Evolutionary conservation across 352 stramenopile species (phyloP).

Genomic region (Globisporangium mamillatum): DNA sequence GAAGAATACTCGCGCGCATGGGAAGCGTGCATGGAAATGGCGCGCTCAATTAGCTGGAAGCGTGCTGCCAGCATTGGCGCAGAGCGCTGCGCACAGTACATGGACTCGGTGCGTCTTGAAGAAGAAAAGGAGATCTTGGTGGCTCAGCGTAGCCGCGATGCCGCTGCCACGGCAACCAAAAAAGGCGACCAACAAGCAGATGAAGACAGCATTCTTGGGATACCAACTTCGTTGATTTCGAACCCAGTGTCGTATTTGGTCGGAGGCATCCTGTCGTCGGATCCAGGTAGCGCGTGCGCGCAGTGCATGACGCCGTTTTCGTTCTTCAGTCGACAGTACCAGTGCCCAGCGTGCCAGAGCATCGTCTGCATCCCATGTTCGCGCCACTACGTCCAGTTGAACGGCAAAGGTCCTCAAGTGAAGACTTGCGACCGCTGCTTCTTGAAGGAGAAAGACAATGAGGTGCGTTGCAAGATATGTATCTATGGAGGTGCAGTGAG

Average conservation of each 20-base stretch:
- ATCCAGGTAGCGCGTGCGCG: slow-evolving; percentile 29
- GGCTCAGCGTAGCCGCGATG: slow-evolving; percentile 36
- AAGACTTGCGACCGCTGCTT: slow-evolving; percentile 79
- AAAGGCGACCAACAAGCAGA: slow-evolving; percentile 17
- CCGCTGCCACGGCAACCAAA: slow-evolving; percentile 10
- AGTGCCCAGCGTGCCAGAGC: slow-evolving; percentile 48
- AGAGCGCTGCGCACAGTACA: slow-evolving; percentile 38
- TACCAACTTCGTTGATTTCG: slow-evolving; percentile 49
- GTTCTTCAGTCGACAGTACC: slow-evolving; percentile 67
- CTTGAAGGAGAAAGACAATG: slow-evolving; percentile 61
- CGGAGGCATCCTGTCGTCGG: slow-evolving; percentile 43
- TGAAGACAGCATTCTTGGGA: slow-evolving; percentile 42
- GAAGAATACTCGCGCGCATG: slow-evolving; percentile 44
- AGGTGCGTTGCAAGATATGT: slow-evolving; percentile 23
- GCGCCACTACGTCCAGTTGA: slow-evolving; percentile 45
- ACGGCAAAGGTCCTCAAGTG: slow-evolving; percentile 35
- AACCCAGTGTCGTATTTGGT: slow-evolving; percentile 72
- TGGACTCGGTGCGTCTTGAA: slow-evolving; percentile 39
- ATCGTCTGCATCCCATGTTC: slow-evolving; percentile 61
- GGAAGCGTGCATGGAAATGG: slow-evolving; percentile 60
- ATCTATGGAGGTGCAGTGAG: not conserved
- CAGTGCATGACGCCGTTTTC: slow-evolving; percentile 65
- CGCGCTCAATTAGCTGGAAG: slow-evolving; percentile 79
- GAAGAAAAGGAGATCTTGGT: slow-evolving; percentile 42
- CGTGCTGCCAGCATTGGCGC: slow-evolving; percentile 32